These are phyloP conservation scores for Fusarium pseudonygamai DNA, from an alignment of 2,329 filamentous ascomycete genomes.

Conservation along the genomic window DNA sequence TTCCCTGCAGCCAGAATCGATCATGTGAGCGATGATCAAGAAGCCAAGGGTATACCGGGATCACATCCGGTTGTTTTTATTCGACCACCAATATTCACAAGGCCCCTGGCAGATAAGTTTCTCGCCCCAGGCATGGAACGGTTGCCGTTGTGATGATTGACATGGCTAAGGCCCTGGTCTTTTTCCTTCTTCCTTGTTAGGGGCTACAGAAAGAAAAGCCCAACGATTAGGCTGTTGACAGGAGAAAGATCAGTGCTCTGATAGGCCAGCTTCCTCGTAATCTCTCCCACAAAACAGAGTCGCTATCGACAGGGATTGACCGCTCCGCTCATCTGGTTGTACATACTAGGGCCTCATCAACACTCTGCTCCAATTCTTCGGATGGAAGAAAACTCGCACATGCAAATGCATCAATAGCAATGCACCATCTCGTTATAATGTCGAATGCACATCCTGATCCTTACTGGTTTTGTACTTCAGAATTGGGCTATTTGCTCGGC, in stretches of 20 bases:
- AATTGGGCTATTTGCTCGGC: not conserved
- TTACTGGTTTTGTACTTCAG: not conserved
- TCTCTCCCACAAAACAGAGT: not conserved
- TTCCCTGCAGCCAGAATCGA: slow-evolving; percentile 34
- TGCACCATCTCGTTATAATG: not conserved
- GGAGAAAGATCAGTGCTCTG: not conserved
- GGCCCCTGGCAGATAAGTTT: not conserved
- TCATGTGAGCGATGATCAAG: slow-evolving; percentile 38
- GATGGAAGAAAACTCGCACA: not conserved
- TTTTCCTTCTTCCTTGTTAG: not conserved
- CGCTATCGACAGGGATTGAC: slow-evolving; percentile 6
- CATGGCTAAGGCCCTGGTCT: not conserved
- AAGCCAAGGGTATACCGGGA: not conserved
- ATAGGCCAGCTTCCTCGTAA: slow-evolving; percentile 11
- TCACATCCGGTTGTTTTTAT: not conserved
- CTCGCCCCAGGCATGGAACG: not conserved
- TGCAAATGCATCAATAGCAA: not conserved
- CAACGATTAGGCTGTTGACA: not conserved
- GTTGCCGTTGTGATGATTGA: not conserved
- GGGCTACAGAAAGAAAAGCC: not conserved
- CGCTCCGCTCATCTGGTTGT: not conserved
- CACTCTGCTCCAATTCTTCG: slow-evolving; percentile 7
- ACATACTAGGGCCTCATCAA: not conserved
- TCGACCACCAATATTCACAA: not conserved
- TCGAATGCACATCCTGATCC: no score